Conservation (phyloP, 805 yeast species). For the Nakazawaea molendinolei region DNA sequence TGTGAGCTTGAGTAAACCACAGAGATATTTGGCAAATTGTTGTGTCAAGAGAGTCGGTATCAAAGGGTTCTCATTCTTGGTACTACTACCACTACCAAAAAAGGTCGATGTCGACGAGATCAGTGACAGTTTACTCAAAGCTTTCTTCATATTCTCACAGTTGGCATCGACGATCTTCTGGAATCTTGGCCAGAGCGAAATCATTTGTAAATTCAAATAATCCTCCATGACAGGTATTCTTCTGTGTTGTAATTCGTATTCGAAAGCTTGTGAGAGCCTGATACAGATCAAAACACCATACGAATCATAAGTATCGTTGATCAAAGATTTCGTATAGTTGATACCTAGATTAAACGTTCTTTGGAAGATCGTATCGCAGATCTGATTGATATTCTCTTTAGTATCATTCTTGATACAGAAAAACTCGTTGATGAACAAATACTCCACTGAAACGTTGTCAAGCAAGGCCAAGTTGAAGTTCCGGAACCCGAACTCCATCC, state of each 20-base stretch:
- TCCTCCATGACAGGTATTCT: slow-evolving; percentile 67
- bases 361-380: slow-evolving; percentile 44
- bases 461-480: slow-evolving; percentile 67
- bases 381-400: slow-evolving; percentile 37
- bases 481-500: slow-evolving; percentile 68
- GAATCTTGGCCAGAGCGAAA: slow-evolving; percentile 81
- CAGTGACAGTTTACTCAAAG: slow-evolving; percentile 28
- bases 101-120: slow-evolving; percentile 33
- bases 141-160: slow-evolving; percentile 61
- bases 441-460: slow-evolving; percentile 76
- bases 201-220: slow-evolving; percentile 57
- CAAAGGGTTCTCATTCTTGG: slow-evolving; percentile 24
- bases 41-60: slow-evolving; percentile 67
- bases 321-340: slow-evolving; percentile 35
- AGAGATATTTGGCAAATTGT: slow-evolving; percentile 65
- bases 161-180: slow-evolving; percentile 72
- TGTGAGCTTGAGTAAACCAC: slow-evolving; percentile 60
- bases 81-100: slow-evolving; percentile 16
- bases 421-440: slow-evolving; percentile 64
- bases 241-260: slow-evolving; percentile 59
- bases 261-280: slow-evolving; percentile 59
- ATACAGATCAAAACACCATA: slow-evolving; percentile 76
- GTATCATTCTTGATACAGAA: slow-evolving; percentile 42
- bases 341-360: slow-evolving; percentile 46
- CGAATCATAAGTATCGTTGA: slow-evolving; percentile 51